A percentile compares a stretch with the other conserved stretches of the same genome.
Conservation (phyloP, 1,139 yeast species). For the Tardiomyces blankii region DNA sequence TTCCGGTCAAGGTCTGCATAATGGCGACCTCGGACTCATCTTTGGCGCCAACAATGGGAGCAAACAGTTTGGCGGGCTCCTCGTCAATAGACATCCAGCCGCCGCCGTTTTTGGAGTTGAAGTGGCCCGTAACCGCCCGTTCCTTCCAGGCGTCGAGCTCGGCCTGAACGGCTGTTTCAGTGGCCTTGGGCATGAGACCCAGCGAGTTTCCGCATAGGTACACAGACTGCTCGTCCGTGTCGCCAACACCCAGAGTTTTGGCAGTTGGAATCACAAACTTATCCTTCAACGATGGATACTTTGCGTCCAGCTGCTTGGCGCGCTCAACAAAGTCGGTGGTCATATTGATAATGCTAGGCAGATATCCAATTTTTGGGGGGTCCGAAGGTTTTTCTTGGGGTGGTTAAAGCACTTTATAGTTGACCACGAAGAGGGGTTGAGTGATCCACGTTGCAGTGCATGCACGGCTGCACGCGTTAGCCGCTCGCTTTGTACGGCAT, state of each 20-base stretch:
- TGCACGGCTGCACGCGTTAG: too few relatives aligned
- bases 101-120: constrained; percentile 44
- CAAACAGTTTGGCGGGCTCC: constrained; percentile 57
- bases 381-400: background rate
- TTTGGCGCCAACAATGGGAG: constrained; percentile 66
- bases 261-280: constrained; percentile 53
- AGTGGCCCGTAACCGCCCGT: constrained; percentile 79
- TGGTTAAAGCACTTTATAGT: constrained; percentile 13
- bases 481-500: too few relatives aligned
- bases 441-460: too few relatives aligned
- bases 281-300: constrained; percentile 30
- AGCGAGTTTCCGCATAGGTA: constrained; percentile 87
- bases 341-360: too few relatives aligned
- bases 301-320: constrained; percentile 26
- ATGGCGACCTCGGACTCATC: constrained; percentile 60
- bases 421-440: too few relatives aligned
- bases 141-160: constrained; percentile 77
- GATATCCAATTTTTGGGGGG: background rate
- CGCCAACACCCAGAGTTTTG: constrained; percentile 27
- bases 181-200: constrained; percentile 71
- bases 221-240: constrained; percentile 26
- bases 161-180: constrained; percentile 43
- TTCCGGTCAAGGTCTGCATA: constrained; percentile 79
- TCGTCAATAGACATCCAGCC: constrained; percentile 79
- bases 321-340: constrained; percentile 6